Conservation (phyloP, 306 rosid genomes). For the Quercus bicolor region DNA sequence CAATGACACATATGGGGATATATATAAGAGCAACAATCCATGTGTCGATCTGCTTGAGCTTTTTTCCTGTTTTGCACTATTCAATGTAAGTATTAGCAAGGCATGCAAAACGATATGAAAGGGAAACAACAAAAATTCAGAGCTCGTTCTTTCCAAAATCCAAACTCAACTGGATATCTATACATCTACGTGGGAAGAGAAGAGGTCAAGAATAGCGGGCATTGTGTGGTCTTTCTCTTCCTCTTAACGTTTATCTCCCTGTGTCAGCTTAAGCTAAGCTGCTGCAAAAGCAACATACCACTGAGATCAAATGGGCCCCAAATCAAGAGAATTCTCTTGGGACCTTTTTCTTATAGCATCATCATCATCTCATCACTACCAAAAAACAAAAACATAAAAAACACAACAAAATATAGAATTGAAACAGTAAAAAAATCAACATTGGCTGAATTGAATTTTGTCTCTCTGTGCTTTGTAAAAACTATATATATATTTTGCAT, state of each 20-base stretch:
- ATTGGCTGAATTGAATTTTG: slow-evolving; percentile 5
- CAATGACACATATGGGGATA: too few species aligned
- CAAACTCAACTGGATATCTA: too few species aligned
- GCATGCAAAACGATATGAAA: too few species aligned
- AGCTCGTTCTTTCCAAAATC: too few species aligned
- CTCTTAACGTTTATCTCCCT: background rate
- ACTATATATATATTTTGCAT: background rate
- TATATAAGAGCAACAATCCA: too few species aligned
- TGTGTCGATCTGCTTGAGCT: too few species aligned
- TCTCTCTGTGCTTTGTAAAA: slow-evolving; percentile 5
- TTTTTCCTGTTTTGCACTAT: too few species aligned
- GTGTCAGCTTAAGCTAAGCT: slow-evolving; percentile 44
- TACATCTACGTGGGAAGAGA: too few species aligned
- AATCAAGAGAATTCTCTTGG: slow-evolving; percentile 12
- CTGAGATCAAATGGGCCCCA: slow-evolving; percentile 52
- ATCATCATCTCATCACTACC: slow-evolving; percentile 32
- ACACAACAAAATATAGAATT: background rate
- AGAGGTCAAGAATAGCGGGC: background rate
- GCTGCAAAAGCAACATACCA: slow-evolving; percentile 61
- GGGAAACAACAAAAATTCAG: too few species aligned
- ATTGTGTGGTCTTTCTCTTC: slow-evolving; percentile 38
- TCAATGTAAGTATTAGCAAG: too few species aligned
- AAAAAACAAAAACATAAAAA: background rate
- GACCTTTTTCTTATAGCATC: slow-evolving; percentile 10
- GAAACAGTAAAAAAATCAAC: background rate